These are phyloP conservation scores for Didymella arachidicola DNA, from an alignment of 2,329 filamentous ascomycete genomes.

Conservation along the genomic window DNA sequence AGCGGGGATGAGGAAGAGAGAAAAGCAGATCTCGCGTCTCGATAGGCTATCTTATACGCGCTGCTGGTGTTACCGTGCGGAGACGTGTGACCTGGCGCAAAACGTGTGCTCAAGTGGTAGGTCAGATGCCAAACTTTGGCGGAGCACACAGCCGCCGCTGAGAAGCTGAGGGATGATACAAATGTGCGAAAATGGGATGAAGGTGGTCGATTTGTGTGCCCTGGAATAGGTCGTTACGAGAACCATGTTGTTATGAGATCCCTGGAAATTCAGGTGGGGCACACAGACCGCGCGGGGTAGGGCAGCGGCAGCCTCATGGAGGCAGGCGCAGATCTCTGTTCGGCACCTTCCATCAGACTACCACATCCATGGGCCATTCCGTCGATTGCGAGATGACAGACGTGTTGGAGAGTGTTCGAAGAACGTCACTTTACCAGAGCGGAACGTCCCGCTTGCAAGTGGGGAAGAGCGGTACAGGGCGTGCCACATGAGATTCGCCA, in stretches of 20 bases:
- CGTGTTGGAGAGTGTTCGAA: not conserved
- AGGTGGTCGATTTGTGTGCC: not conserved
- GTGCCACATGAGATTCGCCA: not conserved
- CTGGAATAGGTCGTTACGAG: not conserved
- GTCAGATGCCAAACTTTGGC: not conserved
- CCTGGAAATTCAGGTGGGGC: not conserved
- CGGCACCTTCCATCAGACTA: not conserved
- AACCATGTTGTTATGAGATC: not conserved
- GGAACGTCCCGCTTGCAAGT: not conserved
- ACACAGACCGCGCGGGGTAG: not conserved
- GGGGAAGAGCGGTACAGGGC: not conserved
- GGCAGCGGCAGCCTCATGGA: not conserved
- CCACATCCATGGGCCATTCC: not conserved
- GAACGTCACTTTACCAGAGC: not conserved
- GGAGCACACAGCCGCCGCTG: not conserved
- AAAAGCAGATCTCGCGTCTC: not conserved
- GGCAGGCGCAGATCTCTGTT: not conserved
- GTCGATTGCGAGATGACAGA: not conserved
- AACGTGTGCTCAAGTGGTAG: conserved; percentile 4
- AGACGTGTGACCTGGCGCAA: conserved; percentile 3
- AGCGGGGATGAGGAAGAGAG: not conserved
- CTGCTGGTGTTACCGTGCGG: not conserved
- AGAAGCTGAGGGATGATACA: not conserved
- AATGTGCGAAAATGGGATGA: not conserved
- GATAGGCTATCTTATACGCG: not conserved